Evolutionary conservation across 108 stramenopile species (phyloP).

Genomic region (Skeletonema costatum): DNA sequence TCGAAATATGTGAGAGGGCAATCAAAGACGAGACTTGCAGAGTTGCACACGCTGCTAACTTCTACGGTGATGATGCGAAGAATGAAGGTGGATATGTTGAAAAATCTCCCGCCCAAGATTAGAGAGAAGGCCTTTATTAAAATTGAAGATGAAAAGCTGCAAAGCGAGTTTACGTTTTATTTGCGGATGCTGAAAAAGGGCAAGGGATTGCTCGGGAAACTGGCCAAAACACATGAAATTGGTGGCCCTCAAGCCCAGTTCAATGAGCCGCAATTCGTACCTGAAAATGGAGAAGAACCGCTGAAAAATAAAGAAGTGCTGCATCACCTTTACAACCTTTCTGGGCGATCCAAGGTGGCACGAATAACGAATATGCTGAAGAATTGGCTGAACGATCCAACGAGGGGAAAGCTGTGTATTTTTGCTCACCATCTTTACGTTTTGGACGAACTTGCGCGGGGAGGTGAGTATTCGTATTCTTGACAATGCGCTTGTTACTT

Average conservation of each 20-base stretch:
- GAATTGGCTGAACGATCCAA: constrained; percentile 73
- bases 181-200: constrained; percentile 67
- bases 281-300: constrained; percentile 18
- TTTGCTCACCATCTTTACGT: constrained; percentile 97
- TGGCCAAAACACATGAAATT: constrained; percentile 52
- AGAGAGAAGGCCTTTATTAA: constrained; percentile 71
- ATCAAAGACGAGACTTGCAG: constrained; percentile 54
- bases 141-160: constrained; percentile 45
- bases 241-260: neutral
- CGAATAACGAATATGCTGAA: constrained; percentile 67
- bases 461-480: constrained; percentile 11
- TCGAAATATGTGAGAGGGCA: constrained; percentile 71
- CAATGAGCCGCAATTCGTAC: neutral
- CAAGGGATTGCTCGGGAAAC: constrained; percentile 70
- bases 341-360: constrained; percentile 85
- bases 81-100: constrained; percentile 92
- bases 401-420: constrained; percentile 91
- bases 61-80: constrained; percentile 96
- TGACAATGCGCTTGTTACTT: neutral
- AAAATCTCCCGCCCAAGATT: constrained; percentile 85
- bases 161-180: constrained; percentile 51
- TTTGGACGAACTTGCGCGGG: constrained; percentile 74
- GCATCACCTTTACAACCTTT: constrained; percentile 82
- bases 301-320: constrained; percentile 65
- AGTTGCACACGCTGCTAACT: constrained; percentile 91